phyloP scores from a whole-genome alignment of 139 green algal genomes.

The Closterium sp. region DNA sequence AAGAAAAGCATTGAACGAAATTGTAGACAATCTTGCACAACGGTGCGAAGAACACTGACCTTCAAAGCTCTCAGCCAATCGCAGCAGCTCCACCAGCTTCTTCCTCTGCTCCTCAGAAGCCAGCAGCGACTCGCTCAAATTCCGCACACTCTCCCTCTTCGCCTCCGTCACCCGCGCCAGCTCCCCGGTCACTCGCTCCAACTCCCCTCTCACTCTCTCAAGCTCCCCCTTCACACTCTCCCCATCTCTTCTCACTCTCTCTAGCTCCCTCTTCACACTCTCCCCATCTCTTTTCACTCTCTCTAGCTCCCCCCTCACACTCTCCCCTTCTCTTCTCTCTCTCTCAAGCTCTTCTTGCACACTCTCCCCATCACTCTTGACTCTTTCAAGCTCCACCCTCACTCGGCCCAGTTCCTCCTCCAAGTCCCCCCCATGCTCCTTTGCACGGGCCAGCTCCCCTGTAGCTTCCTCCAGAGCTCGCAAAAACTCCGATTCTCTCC shows the following conservation, averaged over 20 bases:
- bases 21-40: too few species aligned
- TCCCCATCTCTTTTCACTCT: not conserved
- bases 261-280: not conserved
- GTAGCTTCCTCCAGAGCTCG: too few species aligned
- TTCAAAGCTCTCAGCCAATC: not conserved
- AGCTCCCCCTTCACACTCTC: not conserved
- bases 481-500: too few species aligned
- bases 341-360: not conserved
- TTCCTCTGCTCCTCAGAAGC: not conserved
- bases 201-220: not conserved
- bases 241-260: not conserved
- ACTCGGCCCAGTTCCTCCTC: not conserved
- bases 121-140: not conserved
- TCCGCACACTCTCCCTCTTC: not conserved
- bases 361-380: not conserved
- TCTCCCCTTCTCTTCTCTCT: not conserved
- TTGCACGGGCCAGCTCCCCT: too few species aligned
- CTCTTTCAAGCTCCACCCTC: not conserved
- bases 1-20: too few species aligned
- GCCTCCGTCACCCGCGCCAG: not conserved
- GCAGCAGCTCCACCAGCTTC: not conserved
- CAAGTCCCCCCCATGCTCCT: not conserved
- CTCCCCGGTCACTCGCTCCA: not conserved
- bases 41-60: not conserved
- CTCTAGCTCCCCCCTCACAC: not conserved